Conservation (phyloP, 768 basidiomycete genomes). For the Auriscalpium microsporum region DNA sequence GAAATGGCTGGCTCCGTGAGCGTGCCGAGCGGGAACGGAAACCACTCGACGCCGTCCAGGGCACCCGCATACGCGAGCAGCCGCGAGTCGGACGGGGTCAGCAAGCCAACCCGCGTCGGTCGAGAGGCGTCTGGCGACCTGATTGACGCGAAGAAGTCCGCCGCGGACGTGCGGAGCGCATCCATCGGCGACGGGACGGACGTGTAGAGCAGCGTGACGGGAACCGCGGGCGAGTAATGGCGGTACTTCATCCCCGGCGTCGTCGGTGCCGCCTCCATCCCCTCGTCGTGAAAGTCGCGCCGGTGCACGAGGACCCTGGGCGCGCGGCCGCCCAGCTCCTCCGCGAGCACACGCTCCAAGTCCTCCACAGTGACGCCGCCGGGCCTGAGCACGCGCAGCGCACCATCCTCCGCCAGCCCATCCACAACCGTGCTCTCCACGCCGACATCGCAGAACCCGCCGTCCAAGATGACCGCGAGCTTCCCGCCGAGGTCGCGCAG, state of each 20-base stretch:
- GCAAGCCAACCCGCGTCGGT: constrained; percentile 53
- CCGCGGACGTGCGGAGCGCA: constrained; percentile 22
- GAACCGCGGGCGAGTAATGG: constrained; percentile 89
- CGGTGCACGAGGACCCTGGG: constrained; percentile 62
- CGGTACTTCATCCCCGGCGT: constrained; percentile 99
- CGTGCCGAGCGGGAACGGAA: constrained; percentile 39
- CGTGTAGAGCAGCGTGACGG: constrained; percentile 67
- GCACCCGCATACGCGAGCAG: constrained; percentile 23
- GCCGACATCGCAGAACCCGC: constrained; percentile 85
- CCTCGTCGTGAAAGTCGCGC: constrained; percentile 64
- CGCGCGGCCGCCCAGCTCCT: constrained; percentile 26
- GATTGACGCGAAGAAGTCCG: constrained; percentile 34
- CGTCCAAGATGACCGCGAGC: constrained; percentile 74
- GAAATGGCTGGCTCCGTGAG: constrained; percentile 52
- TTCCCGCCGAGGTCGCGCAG: constrained; percentile 67
- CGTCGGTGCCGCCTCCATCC: constrained; percentile 72
- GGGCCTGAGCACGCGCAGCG: constrained; percentile 76
- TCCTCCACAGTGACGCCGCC: constrained; percentile 92
- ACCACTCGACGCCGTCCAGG: constrained; percentile 39
- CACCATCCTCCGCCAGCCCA: constrained; percentile 67
- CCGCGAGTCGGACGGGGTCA: constrained; percentile 54
- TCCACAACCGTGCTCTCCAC: constrained; percentile 95
- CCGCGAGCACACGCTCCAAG: constrained; percentile 50
- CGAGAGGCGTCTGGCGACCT: constrained; percentile 5
- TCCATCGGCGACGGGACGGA: constrained; percentile 33